Evolutionary conservation across 2,329 filamentous ascomycete genomes (phyloP), one percentile per base, ranked within the genome.

Genomic region (Leptoxyphium fumago): DNA sequence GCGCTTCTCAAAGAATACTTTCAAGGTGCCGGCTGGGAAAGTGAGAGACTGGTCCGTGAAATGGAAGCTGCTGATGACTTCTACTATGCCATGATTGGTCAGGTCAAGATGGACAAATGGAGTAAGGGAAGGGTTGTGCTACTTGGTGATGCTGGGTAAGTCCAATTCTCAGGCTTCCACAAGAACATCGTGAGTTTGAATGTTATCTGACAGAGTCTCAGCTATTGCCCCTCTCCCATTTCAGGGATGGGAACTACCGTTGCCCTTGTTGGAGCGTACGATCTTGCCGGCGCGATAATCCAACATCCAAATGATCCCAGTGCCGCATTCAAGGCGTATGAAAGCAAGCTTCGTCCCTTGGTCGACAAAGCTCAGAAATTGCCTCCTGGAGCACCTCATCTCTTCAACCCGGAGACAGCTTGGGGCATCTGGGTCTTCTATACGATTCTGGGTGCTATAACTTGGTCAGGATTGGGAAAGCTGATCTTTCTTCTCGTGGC

Each of bases 191-290:
- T 3, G 21, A 26, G 4, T 26, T 26, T 40, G 14, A 44, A 39
- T n/a, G 28, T 4, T 34, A 10, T 34, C 13, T 34, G n/a, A 7
- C 18, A 32, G 10, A 7, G 7, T 34, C 38, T 40, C 29, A 52
- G 51, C 3, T 57, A 58, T 40, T 58, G 54, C 39, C 48, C 54
- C 15, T 53, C 52, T 11, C 59, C 60, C 2, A 50, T 61, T 40
- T 55, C 52, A 2, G 60, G 60, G 9, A 61, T 61, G 57, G 60
- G 60, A 2, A 61, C 60, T 0, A 59, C 58, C 0, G 48, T 60
- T 1, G 60, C 57, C 7, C 43, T 63, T 9, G 53, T 47, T n/a
- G 60, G 60, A 18, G 60, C 59, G 0, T 59, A 61, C 45, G 52
- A 52, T 34, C 54, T 62, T 10, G 59, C 60, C 13, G 58, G 58